These are phyloP conservation scores for Rubroshorea leprosula DNA, from an alignment of 345 rosid genomes.

Conservation along the genomic window DNA sequence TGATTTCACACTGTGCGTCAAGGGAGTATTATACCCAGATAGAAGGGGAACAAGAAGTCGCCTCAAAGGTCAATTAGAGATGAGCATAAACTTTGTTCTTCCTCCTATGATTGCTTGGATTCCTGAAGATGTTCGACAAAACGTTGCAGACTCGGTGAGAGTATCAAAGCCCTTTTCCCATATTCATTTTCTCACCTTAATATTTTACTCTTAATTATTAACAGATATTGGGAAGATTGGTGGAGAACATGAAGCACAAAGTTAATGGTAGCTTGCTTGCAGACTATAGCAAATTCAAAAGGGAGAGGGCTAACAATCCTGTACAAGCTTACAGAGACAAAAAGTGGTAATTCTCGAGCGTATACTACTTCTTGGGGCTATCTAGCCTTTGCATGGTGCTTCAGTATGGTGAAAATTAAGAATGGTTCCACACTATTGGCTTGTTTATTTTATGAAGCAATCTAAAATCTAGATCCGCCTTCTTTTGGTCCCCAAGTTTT, in stretches of 20 bases:
- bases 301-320: slow-evolving; percentile 21
- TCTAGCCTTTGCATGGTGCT: too few relatives aligned
- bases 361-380: too few relatives aligned
- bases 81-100: slow-evolving; percentile 65
- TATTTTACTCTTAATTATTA: background rate
- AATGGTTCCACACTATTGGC: background rate
- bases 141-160: slow-evolving; percentile 59
- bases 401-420: background rate
- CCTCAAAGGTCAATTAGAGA: slow-evolving; percentile 73
- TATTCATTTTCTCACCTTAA: background rate
- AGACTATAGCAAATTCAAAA: slow-evolving; percentile 67
- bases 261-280: slow-evolving; percentile 75
- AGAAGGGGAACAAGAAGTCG: slow-evolving; percentile 40
- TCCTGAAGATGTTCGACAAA: slow-evolving; percentile 58
- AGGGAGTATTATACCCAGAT: slow-evolving; percentile 62
- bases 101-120: slow-evolving; percentile 69
- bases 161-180: background rate
- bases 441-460: too few relatives aligned
- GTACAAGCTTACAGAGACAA: background rate
- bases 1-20: slow-evolving; percentile 56
- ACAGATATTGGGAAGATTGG: slow-evolving; percentile 60
- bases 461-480: too few relatives aligned
- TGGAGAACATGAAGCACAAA: slow-evolving; percentile 75
- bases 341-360: background rate
- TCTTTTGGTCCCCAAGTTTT: too few relatives aligned